Conservation (phyloP, 1,284 basidiomycete genomes). For the Pseudozyma tsukubaensis region DNA sequence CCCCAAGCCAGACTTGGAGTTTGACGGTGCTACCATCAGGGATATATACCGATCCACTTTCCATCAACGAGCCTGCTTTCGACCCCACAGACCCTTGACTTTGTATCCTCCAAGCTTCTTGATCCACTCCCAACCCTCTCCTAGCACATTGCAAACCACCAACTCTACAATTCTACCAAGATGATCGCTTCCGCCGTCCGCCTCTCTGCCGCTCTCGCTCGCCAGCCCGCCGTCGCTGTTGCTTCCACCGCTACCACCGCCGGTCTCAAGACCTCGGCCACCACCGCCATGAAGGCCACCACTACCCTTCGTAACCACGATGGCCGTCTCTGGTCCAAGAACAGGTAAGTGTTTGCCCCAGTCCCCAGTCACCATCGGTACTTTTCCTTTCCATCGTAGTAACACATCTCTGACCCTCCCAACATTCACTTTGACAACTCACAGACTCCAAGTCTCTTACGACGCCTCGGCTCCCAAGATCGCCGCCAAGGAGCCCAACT, state of each 20-base stretch:
- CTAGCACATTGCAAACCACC: not conserved
- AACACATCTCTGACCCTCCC: not conserved
- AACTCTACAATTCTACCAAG: conserved; percentile 5
- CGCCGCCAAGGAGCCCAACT: conserved; percentile 40
- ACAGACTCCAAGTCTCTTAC: conserved; percentile 35
- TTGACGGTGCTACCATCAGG: not conserved
- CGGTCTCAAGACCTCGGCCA: conserved; percentile 49
- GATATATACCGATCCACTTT: conserved; percentile 9
- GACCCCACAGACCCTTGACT: not conserved
- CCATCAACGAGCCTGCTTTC: not conserved
- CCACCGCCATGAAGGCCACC: conserved; percentile 29
- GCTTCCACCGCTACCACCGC: conserved; percentile 35
- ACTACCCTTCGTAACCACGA: conserved; percentile 37
- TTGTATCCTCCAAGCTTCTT: not conserved
- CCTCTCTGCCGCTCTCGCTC: conserved; percentile 44
- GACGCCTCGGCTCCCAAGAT: conserved; percentile 35
- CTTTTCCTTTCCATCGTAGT: too few species aligned
- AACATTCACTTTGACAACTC: not conserved
- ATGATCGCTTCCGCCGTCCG: conserved; percentile 52
- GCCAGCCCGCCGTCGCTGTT: conserved; percentile 36
- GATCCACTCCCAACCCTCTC: not conserved
- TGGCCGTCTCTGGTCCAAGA: conserved; percentile 44
- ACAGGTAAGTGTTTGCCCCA: conserved; percentile 31
- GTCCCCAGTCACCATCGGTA: not conserved
- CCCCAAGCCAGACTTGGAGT: too few species aligned